Evolutionary conservation across 176 grass and related monocot genomes (phyloP).

Genomic region (Phyllostachys edulis): DNA sequence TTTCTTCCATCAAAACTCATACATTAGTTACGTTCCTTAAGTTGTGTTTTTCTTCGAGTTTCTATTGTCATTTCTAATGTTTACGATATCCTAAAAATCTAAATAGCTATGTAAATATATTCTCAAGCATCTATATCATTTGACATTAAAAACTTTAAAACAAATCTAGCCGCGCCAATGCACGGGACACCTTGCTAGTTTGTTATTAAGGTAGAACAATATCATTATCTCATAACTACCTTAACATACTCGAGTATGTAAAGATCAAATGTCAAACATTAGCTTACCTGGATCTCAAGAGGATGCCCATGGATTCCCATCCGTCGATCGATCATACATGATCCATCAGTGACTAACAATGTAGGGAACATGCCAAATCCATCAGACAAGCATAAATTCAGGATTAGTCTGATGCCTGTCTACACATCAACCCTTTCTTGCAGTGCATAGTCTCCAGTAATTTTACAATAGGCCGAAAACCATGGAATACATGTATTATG

Average conservation of each 20-base stretch:
- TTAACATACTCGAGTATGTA: neutral
- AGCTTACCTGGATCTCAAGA: slow-evolving; percentile 94
- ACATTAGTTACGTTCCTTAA: too few species aligned
- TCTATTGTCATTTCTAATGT: too few species aligned
- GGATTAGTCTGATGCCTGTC: slow-evolving; percentile 83
- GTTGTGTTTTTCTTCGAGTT: too few species aligned
- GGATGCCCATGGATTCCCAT: slow-evolving; percentile 99
- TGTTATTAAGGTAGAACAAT: neutral
- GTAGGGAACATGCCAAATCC: slow-evolving; percentile 99
- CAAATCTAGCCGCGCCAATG: too few species aligned
- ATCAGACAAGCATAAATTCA: slow-evolving; percentile 93
- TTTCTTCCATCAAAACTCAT: too few species aligned
- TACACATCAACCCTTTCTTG: slow-evolving; percentile 97
- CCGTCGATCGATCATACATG: slow-evolving; percentile 96
- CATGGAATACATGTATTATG: too few species aligned
- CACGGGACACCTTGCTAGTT: too few species aligned
- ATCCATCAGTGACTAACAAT: slow-evolving; percentile 91
- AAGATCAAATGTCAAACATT: neutral
- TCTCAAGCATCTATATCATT: too few species aligned
- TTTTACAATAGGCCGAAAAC: slow-evolving; percentile 97
- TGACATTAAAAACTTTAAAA: too few species aligned
- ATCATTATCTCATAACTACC: slow-evolving; percentile 1
- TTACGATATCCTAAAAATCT: too few species aligned
- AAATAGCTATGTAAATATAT: too few species aligned
- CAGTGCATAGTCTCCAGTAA: slow-evolving; percentile 85